Conservation (phyloP, 495 filamentous ascomycete species). For the Tuber aestivum region DNA sequence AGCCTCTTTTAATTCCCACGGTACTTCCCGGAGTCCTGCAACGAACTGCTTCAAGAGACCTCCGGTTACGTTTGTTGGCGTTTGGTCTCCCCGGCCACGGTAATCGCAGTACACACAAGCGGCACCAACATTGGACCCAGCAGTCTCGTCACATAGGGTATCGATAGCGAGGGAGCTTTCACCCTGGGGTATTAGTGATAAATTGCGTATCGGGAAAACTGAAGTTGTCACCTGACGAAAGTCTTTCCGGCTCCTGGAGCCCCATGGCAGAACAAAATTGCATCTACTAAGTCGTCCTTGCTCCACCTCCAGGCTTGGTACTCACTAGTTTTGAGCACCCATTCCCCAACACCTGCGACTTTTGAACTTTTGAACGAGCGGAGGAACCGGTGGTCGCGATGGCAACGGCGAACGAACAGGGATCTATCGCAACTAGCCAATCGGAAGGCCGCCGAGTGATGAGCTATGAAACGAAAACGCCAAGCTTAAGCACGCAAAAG, state of each 20-base stretch:
- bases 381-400: too few relatives aligned
- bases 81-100: not conserved
- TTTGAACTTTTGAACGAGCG: too few relatives aligned
- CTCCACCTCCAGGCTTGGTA: not conserved
- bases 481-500: too few relatives aligned
- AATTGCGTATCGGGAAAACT: not conserved
- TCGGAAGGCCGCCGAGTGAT: too few relatives aligned
- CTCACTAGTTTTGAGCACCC: not conserved
- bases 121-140: not conserved
- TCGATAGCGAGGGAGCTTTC: not conserved
- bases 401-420: too few relatives aligned
- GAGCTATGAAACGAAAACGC: too few relatives aligned
- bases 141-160: not conserved
- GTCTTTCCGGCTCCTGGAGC: not conserved
- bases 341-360: not conserved
- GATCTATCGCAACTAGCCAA: too few relatives aligned
- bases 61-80: not conserved
- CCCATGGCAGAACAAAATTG: not conserved
- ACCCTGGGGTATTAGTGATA: not conserved
- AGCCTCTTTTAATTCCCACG: not conserved
- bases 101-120: not conserved
- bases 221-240: not conserved
- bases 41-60: not conserved
- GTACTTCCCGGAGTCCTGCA: not conserved
- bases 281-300: not conserved